phyloP scores from a whole-genome alignment of 768 basidiomycete genomes.

The Leccinum sublutescens region DNA sequence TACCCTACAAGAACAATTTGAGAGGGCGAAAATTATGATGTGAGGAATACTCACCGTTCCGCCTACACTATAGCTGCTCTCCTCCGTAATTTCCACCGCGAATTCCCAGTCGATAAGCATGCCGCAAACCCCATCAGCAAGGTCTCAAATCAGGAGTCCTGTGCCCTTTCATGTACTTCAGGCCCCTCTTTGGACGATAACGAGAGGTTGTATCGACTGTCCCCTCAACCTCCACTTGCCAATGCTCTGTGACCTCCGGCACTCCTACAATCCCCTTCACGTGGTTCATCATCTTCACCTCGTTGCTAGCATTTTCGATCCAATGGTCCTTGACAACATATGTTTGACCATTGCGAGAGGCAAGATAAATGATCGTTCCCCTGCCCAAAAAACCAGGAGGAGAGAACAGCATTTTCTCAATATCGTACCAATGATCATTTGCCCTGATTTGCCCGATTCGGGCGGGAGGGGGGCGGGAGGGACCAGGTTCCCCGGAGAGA shows the following conservation, averaged over 20 bases:
- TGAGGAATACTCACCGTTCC: neutral
- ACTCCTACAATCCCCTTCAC: neutral
- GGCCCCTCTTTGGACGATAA: neutral
- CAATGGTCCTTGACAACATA: neutral
- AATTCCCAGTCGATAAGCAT: too few species aligned
- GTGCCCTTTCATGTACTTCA: neutral
- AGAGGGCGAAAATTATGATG: too few species aligned
- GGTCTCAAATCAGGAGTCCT: neutral
- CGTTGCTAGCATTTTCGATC: neutral
- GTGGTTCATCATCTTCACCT: neutral
- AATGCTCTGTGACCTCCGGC: neutral
- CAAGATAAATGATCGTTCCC: neutral
- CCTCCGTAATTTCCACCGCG: too few species aligned
- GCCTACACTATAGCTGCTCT: neutral
- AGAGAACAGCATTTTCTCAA: neutral
- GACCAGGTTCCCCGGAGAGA: too few species aligned
- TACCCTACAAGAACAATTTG: neutral
- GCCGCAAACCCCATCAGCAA: too few species aligned
- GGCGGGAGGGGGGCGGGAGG: too few species aligned
- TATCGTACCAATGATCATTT: neutral
- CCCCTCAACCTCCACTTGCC: neutral
- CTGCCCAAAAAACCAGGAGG: neutral
- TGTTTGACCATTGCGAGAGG: neutral
- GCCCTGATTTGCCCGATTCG: neutral
- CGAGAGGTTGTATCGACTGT: neutral